These are phyloP conservation scores for Catunica adiposa DNA, from an alignment of 2,329 filamentous ascomycete genomes.

Conservation along the genomic window DNA sequence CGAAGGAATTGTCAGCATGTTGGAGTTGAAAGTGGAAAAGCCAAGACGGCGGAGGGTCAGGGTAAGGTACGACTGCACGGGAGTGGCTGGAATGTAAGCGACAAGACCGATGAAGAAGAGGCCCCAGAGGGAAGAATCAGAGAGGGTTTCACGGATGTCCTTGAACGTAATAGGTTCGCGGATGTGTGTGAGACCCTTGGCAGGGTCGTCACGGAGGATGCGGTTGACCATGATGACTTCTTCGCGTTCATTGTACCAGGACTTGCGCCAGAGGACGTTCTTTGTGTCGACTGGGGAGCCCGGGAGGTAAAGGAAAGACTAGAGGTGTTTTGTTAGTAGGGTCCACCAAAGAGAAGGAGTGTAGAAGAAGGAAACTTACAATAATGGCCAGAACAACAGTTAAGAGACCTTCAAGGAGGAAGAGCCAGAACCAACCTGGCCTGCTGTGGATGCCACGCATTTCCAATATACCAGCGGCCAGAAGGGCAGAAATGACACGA, in stretches of 20 bases:
- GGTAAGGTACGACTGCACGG: conserved; percentile 19
- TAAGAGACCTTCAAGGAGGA: conserved; percentile 49
- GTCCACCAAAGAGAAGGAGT: not conserved
- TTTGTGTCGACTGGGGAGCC: conserved; percentile 49
- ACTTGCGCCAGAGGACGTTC: conserved; percentile 36
- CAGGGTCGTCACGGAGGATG: conserved; percentile 37
- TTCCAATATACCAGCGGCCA: conserved; percentile 50
- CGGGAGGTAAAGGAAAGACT: conserved; percentile 42
- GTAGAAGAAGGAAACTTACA: conserved; percentile 2
- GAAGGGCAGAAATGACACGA: conserved; percentile 22
- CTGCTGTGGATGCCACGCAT: conserved; percentile 43
- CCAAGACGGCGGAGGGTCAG: conserved; percentile 18
- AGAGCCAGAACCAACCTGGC: conserved; percentile 44
- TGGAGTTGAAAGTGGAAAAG: conserved; percentile 33
- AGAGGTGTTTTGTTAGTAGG: conserved; percentile 16
- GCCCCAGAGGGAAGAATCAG: conserved; percentile 40
- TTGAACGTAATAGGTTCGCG: conserved; percentile 32
- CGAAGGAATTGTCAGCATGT: conserved; percentile 37
- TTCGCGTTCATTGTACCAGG: conserved; percentile 40
- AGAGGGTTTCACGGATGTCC: conserved; percentile 29
- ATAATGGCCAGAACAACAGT: conserved; percentile 47
- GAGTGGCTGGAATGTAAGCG: conserved; percentile 17
- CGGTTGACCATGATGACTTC: conserved; percentile 42
- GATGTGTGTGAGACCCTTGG: conserved; percentile 38
- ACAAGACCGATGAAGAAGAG: conserved; percentile 25